These are phyloP conservation scores for maize (Zea mays) DNA, from an alignment of 176 grass and related monocot genomes.

Conservation along the genomic window DNA sequence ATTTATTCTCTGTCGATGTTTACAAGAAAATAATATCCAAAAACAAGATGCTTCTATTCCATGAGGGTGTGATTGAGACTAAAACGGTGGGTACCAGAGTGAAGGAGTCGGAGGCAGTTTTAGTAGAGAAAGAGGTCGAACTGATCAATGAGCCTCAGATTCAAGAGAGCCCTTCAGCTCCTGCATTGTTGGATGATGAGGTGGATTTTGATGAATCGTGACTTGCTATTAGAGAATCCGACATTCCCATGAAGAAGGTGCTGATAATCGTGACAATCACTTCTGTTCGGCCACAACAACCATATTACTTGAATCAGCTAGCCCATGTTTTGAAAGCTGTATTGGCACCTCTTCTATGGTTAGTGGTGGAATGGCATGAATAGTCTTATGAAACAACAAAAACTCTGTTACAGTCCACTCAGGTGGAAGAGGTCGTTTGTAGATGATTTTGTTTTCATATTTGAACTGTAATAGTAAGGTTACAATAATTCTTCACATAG, in stretches of 20 bases:
- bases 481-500: background rate
- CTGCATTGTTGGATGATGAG: slow-evolving; percentile 49
- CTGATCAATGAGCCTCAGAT: slow-evolving; percentile 35
- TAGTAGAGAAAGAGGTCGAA: too few relatives aligned
- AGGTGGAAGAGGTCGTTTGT: slow-evolving; percentile 57
- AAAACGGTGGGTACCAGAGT: too few relatives aligned
- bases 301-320: slow-evolving; percentile 73
- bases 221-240: slow-evolving; percentile 13
- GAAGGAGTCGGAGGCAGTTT: too few relatives aligned
- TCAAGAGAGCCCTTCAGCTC: slow-evolving; percentile 43
- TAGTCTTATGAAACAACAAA: slow-evolving; percentile 61
- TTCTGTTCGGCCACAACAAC: slow-evolving; percentile 73
- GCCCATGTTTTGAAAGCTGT: slow-evolving; percentile 79
- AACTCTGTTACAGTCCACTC: slow-evolving; percentile 62
- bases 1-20: too few relatives aligned
- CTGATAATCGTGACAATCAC: slow-evolving; percentile 84
- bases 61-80: too few relatives aligned
- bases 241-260: slow-evolving; percentile 58
- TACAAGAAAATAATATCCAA: too few relatives aligned
- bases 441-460: slow-evolving; percentile 58
- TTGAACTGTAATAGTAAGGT: too few relatives aligned
- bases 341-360: slow-evolving; percentile 72
- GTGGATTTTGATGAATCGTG: slow-evolving; percentile 43
- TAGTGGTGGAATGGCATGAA: slow-evolving; percentile 75
- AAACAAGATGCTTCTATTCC: too few relatives aligned